phyloP scores from a whole-genome alignment of 495 filamentous ascomycete genomes.

The Penicillium riverlandense region DNA sequence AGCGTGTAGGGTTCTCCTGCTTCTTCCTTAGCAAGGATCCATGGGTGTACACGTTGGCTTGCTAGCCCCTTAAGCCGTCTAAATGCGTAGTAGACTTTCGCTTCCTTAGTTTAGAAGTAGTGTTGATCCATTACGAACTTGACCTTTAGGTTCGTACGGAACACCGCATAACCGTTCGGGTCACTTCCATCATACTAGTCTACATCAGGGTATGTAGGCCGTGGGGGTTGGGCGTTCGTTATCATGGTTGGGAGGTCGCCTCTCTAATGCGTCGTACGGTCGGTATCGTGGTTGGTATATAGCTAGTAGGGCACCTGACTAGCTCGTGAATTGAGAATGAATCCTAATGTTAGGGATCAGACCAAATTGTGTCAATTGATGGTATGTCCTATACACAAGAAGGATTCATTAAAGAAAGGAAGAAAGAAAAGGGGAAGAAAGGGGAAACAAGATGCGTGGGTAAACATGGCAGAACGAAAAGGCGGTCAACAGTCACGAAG shows the following conservation, averaged over 20 bases:
- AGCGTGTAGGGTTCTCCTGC: background rate
- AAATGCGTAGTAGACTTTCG: background rate
- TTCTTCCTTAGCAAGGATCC: background rate
- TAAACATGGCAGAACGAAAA: too few relatives aligned
- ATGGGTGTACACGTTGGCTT: background rate
- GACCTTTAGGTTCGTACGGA: background rate
- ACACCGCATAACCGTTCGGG: background rate
- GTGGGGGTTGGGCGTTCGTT: background rate
- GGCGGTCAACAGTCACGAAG: too few relatives aligned
- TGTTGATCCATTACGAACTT: background rate
- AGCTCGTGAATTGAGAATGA: background rate
- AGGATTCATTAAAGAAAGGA: background rate
- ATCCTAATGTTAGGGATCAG: background rate
- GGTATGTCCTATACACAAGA: background rate
- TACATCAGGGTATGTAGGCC: background rate
- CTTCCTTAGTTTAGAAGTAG: background rate
- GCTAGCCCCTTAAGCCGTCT: background rate
- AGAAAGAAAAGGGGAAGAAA: background rate
- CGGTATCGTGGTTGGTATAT: background rate
- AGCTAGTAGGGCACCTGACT: background rate
- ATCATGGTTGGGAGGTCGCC: background rate
- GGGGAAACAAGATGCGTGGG: too few relatives aligned
- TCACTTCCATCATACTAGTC: background rate
- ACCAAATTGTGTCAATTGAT: background rate
- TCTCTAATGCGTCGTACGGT: background rate